Conservation (phyloP, 2,329 filamentous ascomycete genomes). For the Stagonosporopsis vannaccii region DNA sequence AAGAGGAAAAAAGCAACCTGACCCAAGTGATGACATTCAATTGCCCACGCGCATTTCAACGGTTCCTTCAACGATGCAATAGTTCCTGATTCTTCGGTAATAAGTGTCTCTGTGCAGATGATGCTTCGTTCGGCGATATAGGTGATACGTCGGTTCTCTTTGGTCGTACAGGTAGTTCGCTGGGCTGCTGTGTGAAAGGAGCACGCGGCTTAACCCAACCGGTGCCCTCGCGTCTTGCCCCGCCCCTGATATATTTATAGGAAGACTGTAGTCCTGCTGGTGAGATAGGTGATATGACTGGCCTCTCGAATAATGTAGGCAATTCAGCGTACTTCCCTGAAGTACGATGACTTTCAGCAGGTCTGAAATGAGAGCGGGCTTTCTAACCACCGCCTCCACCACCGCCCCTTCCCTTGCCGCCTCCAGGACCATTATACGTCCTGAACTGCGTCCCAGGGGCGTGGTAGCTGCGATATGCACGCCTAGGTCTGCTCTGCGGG, state of each 20-base stretch:
- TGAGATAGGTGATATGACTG: background rate
- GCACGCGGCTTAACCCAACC: background rate
- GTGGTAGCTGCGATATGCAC: conserved; percentile 43
- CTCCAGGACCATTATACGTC: conserved; percentile 40
- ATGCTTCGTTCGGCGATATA: background rate
- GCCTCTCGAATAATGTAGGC: background rate
- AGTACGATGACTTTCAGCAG: background rate
- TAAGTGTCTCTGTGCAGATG: background rate
- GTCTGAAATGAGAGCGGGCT: background rate
- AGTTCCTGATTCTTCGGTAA: background rate
- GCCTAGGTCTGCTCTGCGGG: conserved; percentile 35
- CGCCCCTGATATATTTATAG: background rate
- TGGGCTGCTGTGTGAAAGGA: background rate
- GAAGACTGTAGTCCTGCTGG: background rate
- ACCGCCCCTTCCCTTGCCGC: conserved; percentile 28
- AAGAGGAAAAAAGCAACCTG: background rate
- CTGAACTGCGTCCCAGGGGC: conserved; percentile 46
- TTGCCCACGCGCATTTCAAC: background rate
- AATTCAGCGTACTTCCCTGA: too few species aligned
- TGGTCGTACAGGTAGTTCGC: background rate
- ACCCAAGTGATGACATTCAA: background rate
- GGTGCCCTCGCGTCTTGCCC: background rate
- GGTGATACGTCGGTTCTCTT: background rate
- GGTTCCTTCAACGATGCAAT: conserved; percentile 1
- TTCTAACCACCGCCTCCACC: conserved; percentile 36